phyloP scores from a whole-genome alignment of 139 green algal genomes.

The Prasinococcaceae sp. region DNA sequence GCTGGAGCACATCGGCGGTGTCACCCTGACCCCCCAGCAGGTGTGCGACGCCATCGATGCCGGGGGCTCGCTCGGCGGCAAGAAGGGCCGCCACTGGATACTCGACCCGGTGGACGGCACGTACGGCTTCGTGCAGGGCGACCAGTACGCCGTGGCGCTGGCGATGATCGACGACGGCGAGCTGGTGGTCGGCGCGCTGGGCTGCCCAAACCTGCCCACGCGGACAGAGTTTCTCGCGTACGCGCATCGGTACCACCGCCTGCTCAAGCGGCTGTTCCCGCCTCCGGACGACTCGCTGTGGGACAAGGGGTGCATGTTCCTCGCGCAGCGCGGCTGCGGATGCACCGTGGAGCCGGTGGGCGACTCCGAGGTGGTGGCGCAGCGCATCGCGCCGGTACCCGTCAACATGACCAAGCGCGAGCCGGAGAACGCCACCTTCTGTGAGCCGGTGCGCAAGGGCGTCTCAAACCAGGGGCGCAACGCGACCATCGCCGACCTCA shows the following conservation, averaged over 20 bases:
- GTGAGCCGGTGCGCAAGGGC: conserved; percentile 28
- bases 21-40: conserved; percentile 4
- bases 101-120: conserved; percentile 38
- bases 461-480: conserved; percentile 22
- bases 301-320: conserved; percentile 25
- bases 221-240: conserved; percentile 12
- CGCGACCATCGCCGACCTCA: conserved; percentile 15
- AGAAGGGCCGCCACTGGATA: conserved; percentile 25
- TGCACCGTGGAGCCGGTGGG: not conserved
- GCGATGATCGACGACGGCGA: conserved; percentile 30
- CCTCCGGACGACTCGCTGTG: conserved; percentile 4
- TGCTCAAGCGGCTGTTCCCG: conserved; percentile 12
- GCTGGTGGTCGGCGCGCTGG: conserved; percentile 27
- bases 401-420: conserved; percentile 3
- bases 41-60: conserved; percentile 23
- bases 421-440: conserved; percentile 20
- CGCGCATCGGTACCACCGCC: conserved; percentile 17
- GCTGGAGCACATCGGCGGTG: not conserved
- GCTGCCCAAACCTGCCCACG: conserved; percentile 35
- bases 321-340: conserved; percentile 6
- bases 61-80: conserved; percentile 18
- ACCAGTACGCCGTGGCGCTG: conserved; percentile 34
- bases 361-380: not conserved
- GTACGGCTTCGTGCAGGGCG: conserved; percentile 25
- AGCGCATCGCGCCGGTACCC: not conserved